A percentile compares a stretch with the other conserved stretches of the same genome.
These are phyloP conservation scores for Malus hybrid DNA, from an alignment of 331 rosid species.

Conservation along the genomic window DNA sequence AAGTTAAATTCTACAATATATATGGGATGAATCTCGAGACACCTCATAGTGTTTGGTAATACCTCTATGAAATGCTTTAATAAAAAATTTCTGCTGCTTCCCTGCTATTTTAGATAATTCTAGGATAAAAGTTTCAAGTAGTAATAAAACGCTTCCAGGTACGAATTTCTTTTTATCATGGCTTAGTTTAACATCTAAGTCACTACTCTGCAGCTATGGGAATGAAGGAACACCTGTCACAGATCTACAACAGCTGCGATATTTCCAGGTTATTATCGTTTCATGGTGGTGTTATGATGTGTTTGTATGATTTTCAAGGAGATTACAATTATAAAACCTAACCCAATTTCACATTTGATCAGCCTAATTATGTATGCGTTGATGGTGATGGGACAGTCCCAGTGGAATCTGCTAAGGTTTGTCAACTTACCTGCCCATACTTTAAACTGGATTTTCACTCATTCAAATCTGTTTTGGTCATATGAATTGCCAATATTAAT, in stretches of 20 bases:
- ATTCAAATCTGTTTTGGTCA: neutral
- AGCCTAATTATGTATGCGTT: constrained; percentile 64
- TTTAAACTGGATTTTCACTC: neutral
- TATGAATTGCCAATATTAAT: neutral
- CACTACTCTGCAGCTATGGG: constrained; percentile 68
- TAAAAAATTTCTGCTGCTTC: neutral
- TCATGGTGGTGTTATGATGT: neutral
- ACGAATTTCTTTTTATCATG: constrained; percentile 10
- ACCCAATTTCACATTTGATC: constrained; percentile 20
- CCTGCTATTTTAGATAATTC: constrained; percentile 3
- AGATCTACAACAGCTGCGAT: constrained; percentile 54
- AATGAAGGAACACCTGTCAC: constrained; percentile 55
- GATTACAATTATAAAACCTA: neutral
- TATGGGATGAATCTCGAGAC: constrained; percentile 69
- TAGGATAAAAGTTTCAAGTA: neutral
- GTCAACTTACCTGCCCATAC: neutral
- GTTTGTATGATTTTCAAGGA: neutral
- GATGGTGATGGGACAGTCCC: constrained; percentile 98
- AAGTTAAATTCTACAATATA: constrained; percentile 83
- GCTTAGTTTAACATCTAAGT: constrained; percentile 6
- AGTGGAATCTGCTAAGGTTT: constrained; percentile 82
- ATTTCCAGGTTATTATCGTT: constrained; percentile 47
- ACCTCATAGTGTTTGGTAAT: constrained; percentile 82
- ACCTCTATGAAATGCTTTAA: constrained; percentile 2
- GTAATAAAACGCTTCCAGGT: neutral